phyloP scores from a whole-genome alignment of 202 grass and related monocot genomes.

The Dendrocalamus latiflorus region DNA sequence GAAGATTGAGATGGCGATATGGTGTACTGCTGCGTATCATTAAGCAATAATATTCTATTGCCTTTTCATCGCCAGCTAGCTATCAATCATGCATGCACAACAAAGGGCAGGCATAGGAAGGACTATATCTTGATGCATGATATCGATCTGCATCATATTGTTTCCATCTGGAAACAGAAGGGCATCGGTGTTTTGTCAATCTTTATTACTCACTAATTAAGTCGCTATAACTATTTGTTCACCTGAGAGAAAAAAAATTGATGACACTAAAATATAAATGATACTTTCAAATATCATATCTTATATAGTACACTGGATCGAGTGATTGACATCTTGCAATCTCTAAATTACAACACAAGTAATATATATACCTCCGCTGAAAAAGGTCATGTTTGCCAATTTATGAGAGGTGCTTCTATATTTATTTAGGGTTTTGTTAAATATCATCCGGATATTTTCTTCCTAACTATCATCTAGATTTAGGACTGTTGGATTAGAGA shows the following conservation, averaged over 20 bases:
- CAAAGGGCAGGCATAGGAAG: background rate
- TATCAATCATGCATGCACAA: background rate
- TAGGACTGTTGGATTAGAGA: too few relatives aligned
- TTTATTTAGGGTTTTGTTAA: too few relatives aligned
- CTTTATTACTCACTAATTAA: background rate
- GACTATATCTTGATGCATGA: constrained; percentile 1
- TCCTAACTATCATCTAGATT: too few relatives aligned
- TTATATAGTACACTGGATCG: background rate
- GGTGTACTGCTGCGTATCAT: background rate
- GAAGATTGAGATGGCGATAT: background rate
- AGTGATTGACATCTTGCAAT: background rate
- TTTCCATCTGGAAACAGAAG: background rate
- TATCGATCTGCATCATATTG: background rate
- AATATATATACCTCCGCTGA: background rate
- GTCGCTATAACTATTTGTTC: background rate
- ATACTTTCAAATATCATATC: background rate
- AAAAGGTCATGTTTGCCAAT: background rate
- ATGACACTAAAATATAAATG: background rate
- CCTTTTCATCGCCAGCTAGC: background rate
- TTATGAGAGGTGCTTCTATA: background rate
- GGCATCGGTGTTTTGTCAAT: background rate
- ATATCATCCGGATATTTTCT: too few relatives aligned
- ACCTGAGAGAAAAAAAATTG: background rate
- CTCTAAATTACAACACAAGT: background rate
- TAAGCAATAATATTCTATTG: background rate